These are phyloP conservation scores for Hymenochaete sp. DNA, from an alignment of 1,284 basidiomycete species.

Conservation along the genomic window DNA sequence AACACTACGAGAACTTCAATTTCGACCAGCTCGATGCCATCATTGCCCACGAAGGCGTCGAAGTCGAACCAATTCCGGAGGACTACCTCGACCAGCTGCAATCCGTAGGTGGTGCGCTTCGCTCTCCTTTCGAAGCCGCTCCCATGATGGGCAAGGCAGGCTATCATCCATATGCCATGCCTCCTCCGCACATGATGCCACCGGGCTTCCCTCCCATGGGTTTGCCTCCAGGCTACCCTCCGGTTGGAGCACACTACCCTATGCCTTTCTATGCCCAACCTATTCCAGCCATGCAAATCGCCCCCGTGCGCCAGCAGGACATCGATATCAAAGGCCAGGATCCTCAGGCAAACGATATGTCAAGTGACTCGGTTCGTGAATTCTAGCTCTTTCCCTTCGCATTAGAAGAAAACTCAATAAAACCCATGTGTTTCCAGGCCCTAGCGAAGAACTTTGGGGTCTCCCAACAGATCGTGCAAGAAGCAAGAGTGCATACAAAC, in stretches of 20 bases:
- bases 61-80: slow-evolving; percentile 33
- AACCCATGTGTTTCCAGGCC: slow-evolving; percentile 31
- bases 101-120: slow-evolving; percentile 23
- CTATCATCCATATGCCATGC: slow-evolving; percentile 23
- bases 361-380: slow-evolving; percentile 46
- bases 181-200: slow-evolving; percentile 20
- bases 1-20: slow-evolving; percentile 55
- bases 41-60: slow-evolving; percentile 56
- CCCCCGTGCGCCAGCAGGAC: slow-evolving; percentile 25
- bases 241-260: slow-evolving; percentile 21
- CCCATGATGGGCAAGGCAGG: slow-evolving; percentile 15
- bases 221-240: slow-evolving; percentile 31
- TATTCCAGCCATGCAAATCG: slow-evolving; percentile 44
- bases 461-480: slow-evolving; percentile 55
- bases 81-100: slow-evolving; percentile 30
- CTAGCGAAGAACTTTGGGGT: slow-evolving; percentile 75
- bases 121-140: slow-evolving; percentile 27
- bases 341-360: slow-evolving; percentile 68
- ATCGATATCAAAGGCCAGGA: slow-evolving; percentile 60
- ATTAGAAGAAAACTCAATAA: slow-evolving; percentile 14
- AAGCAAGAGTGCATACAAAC: slow-evolving; percentile 41
- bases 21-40: slow-evolving; percentile 58
- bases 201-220: slow-evolving; percentile 32
- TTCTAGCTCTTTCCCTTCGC: not conserved
- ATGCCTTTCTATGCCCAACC: slow-evolving; percentile 41